Evolutionary conservation across 2,329 filamentous ascomycete species (phyloP).

Genomic region (Diplodia seriata): DNA sequence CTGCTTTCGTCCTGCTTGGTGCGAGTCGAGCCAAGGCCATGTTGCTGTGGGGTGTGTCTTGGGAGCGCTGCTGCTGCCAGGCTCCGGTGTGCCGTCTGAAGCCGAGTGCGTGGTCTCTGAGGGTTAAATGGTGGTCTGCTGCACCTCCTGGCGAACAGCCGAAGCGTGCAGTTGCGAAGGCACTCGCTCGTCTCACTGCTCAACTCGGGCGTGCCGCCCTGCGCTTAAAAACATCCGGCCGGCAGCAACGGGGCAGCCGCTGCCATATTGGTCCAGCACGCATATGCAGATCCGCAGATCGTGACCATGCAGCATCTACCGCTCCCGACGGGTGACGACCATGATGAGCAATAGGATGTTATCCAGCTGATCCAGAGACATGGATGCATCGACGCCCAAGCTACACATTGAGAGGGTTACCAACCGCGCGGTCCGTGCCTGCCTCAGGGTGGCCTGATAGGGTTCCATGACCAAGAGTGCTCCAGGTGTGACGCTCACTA

Average conservation of each 20-base stretch:
- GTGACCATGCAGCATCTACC: constrained; percentile 29
- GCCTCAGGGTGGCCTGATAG: constrained; percentile 31
- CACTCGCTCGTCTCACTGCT: constrained; percentile 15
- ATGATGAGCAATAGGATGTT: constrained; percentile 6
- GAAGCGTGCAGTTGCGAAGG: constrained; percentile 17
- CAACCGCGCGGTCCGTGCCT: constrained; percentile 28
- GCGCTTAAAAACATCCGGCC: constrained; percentile 11
- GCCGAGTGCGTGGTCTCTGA: constrained; percentile 14
- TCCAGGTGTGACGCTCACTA: constrained; percentile 28
- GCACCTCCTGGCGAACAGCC: constrained; percentile 22
- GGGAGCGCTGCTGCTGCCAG: constrained; percentile 16
- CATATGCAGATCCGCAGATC: constrained; percentile 30
- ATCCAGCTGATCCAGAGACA: constrained; percentile 32
- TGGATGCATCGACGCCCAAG: constrained; percentile 32
- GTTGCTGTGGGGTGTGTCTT: constrained; percentile 9
- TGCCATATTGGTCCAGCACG: constrained; percentile 23
- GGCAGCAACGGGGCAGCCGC: constrained; percentile 16
- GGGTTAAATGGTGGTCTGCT: constrained; percentile 16
- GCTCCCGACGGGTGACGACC: constrained; percentile 25
- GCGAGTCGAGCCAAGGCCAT: constrained; percentile 32
- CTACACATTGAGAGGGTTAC: constrained; percentile 29
- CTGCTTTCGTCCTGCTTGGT: constrained; percentile 40
- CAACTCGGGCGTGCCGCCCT: constrained; percentile 16
- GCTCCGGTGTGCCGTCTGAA: constrained; percentile 3
- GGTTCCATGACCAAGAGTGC: constrained; percentile 27